Conservation (phyloP, 2,329 filamentous ascomycete species). For the Fusarium succisae region DNA sequence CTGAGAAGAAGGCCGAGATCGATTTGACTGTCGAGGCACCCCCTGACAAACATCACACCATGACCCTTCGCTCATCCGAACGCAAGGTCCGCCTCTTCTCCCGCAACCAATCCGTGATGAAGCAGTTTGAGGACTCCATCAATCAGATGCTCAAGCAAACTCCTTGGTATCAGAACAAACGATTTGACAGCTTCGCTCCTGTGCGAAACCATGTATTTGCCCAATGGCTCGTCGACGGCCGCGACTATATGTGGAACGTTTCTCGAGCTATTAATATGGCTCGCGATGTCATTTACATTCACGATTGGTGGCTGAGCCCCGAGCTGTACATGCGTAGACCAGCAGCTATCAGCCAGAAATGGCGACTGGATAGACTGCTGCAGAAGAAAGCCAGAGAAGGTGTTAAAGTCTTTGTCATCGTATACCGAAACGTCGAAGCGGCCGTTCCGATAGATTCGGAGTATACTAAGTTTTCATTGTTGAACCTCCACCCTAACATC, state of each 20-base stretch:
- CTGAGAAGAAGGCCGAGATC: constrained; percentile 66
- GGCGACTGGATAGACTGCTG: constrained; percentile 92
- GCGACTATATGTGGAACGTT: constrained; percentile 99
- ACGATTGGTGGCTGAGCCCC: constrained; percentile 98
- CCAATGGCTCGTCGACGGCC: constrained; percentile 95
- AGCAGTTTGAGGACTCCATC: constrained; percentile 95
- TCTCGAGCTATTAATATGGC: constrained; percentile 97
- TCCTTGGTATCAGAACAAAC: constrained; percentile 82
- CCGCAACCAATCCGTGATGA: constrained; percentile 86
- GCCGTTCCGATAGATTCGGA: constrained; percentile 98
- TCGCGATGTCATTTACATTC: constrained; percentile 97
- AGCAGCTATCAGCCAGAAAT: constrained; percentile 96
- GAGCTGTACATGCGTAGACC: constrained; percentile 95
- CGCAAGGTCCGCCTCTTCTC: constrained; percentile 91
- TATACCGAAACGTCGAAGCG: constrained; percentile 97
- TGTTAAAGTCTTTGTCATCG: constrained; percentile 96
- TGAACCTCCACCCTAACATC: constrained; percentile 95
- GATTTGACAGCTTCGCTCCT: constrained; percentile 94
- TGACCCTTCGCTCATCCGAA: constrained; percentile 91
- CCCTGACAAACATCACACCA: constrained; percentile 76
- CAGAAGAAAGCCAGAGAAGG: constrained; percentile 93
- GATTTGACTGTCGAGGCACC: constrained; percentile 52
- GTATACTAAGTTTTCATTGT: constrained; percentile 94
- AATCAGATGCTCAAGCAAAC: constrained; percentile 85
- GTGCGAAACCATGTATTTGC: constrained; percentile 87